These are phyloP conservation scores for Irpex rosettiformis DNA, from an alignment of 1,284 basidiomycete genomes.

Conservation along the genomic window DNA sequence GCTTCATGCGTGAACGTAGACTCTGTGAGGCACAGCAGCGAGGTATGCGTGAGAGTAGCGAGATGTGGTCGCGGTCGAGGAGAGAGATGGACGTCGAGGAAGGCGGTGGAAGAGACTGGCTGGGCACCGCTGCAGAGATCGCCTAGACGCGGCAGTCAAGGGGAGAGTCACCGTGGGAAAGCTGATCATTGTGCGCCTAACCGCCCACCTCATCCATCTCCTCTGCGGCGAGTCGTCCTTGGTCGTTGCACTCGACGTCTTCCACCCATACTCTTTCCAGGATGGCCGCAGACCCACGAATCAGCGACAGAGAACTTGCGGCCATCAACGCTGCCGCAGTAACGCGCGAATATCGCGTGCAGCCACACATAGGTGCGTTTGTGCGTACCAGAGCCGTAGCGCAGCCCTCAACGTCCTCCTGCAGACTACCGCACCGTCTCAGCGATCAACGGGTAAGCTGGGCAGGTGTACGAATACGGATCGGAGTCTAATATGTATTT, in stretches of 20 bases:
- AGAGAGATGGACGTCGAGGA: background rate
- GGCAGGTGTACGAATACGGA: conserved; percentile 4
- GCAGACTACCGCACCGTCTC: conserved; percentile 94
- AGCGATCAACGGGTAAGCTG: conserved; percentile 88
- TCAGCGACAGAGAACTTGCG: conserved; percentile 75
- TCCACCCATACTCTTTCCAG: conserved; percentile 9
- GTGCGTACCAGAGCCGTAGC: conserved; percentile 3
- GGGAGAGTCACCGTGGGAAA: conserved; percentile 8
- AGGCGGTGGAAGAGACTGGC: background rate
- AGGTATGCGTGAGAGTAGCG: background rate
- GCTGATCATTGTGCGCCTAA: conserved; percentile 10
- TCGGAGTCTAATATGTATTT: conserved; percentile 18
- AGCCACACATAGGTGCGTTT: conserved; percentile 83
- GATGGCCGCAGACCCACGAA: conserved; percentile 51
- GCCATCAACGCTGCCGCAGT: conserved; percentile 86
- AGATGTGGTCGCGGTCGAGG: background rate
- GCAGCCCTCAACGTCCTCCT: conserved; percentile 14
- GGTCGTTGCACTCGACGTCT: conserved; percentile 8
- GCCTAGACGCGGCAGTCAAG: background rate
- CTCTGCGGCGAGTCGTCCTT: background rate
- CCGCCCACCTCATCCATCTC: conserved; percentile 1
- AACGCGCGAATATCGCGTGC: conserved; percentile 77
- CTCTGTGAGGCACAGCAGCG: background rate
- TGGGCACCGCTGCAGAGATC: background rate
- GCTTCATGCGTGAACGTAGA: background rate